Evolutionary conservation across 768 basidiomycete species (phyloP), one percentile per base, ranked within the genome.

Genomic region (Hypholoma fasciculare): DNA sequence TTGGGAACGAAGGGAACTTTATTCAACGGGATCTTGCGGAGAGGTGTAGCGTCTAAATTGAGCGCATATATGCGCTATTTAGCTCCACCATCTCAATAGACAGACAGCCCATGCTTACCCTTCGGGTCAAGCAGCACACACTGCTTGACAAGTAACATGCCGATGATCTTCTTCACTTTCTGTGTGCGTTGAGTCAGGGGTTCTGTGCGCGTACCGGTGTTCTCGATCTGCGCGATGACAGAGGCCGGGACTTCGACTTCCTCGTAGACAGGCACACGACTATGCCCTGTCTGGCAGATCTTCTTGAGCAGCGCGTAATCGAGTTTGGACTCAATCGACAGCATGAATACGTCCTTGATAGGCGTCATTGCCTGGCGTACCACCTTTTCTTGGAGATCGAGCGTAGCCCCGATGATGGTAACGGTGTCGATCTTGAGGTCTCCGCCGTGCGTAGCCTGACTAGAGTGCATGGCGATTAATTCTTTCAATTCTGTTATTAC

Each of bases 311-410:
- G 85, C 49, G 86, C 86, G 64, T 88, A 94, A 65, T 95, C 92
- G 40, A 96, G 81, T 59, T 82, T 86, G 0, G 92, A 85, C 56
- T 94, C 86, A 60, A 94, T 91, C 12, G 88, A 89, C 44, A 96
- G 78, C 92, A 95, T 94, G 74, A 94, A 94, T 0, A 93, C 90
- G 50, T 85, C 75, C 38, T 79, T 72, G 61, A 92, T 92, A 20
- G 88, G 87, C 0, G 90, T 92, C 91, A 93, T 92, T 1, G 90
- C 90, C 83, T 87, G 58, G 49, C 19, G 30, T 34, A 90, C 89
- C 37, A 88, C 87, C 68, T 95, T 96, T 65, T 90, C 90, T 67
- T 96, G 94, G 13, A 96, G 72, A 68, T 95, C 94, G 20, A 96
- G 83, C 0, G 92, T 92, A 0, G 90, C 91, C 16, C 93, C 92